Percentiles rank a stretch among this genome's conserved stretches.
phyloP scores from a whole-genome alignment of 768 basidiomycete genomes.

The Pisolithus albus region DNA sequence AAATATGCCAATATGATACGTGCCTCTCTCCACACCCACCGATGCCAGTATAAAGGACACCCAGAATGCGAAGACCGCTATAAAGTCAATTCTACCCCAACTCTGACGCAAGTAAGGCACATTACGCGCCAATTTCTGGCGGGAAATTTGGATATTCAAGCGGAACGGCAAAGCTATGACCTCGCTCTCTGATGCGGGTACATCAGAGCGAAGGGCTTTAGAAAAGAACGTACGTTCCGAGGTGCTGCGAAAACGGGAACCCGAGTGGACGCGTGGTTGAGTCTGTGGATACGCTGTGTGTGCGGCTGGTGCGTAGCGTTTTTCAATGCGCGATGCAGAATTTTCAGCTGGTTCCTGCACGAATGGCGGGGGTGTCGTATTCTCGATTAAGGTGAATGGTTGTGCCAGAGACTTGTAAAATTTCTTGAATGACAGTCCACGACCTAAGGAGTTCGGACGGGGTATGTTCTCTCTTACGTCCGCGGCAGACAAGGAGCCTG shows the following conservation, averaged over 20 bases:
- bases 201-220: constrained; percentile 38
- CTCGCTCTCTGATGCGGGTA: constrained; percentile 29
- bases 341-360: constrained; percentile 5
- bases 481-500: constrained; percentile 22
- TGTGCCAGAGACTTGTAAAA: constrained; percentile 43
- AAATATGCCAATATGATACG: constrained; percentile 77
- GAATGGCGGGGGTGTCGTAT: constrained; percentile 13
- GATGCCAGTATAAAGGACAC: constrained; percentile 66
- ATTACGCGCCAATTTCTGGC: constrained; percentile 53
- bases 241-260: constrained; percentile 37
- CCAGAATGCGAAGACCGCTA: constrained; percentile 88
- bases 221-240: constrained; percentile 46
- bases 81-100: constrained; percentile 85
- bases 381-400: constrained; percentile 45
- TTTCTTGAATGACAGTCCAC: constrained; percentile 38
- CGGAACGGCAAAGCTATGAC: constrained; percentile 55
- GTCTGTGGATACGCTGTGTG: constrained; percentile 25
- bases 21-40: constrained; percentile 59
- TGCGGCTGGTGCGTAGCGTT: constrained; percentile 15
- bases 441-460: constrained; percentile 32
- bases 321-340: neutral
- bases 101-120: constrained; percentile 88
- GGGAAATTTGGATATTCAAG: constrained; percentile 48
- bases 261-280: constrained; percentile 18
- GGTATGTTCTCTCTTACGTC: constrained; percentile 14